Percentiles rank a stretch among this genome's conserved stretches.
phyloP scores from a whole-genome alignment of 768 basidiomycete genomes.

The Amylocystis lapponica region DNA sequence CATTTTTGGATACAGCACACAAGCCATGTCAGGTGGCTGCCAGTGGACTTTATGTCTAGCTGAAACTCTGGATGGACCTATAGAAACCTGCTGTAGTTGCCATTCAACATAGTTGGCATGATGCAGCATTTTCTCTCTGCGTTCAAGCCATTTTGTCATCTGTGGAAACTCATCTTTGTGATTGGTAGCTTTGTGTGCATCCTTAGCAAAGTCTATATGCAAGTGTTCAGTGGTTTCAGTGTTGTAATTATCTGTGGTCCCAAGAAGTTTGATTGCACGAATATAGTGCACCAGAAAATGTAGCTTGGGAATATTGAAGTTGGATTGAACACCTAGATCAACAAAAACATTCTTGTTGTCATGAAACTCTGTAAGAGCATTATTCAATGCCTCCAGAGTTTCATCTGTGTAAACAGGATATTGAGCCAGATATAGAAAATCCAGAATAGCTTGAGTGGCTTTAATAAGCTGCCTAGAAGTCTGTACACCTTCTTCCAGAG shows the following conservation, averaged over 20 bases:
- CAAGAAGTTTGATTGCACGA: slow-evolving; percentile 11
- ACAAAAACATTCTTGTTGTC: slow-evolving; percentile 17
- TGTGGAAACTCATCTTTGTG: slow-evolving; percentile 10
- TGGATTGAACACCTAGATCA: slow-evolving; percentile 12
- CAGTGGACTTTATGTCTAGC: neutral
- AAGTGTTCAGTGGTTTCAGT: slow-evolving; percentile 5
- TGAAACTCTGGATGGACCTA: neutral
- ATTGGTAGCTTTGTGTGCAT: slow-evolving; percentile 9
- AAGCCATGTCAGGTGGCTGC: neutral
- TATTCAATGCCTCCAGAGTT: slow-evolving; percentile 9
- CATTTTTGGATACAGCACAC: neutral
- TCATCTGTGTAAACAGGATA: slow-evolving; percentile 12
- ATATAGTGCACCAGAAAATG: slow-evolving; percentile 17
- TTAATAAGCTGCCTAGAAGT: slow-evolving; percentile 13
- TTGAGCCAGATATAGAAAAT: slow-evolving; percentile 23
- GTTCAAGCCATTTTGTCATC: slow-evolving; percentile 13
- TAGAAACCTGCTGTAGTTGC: neutral
- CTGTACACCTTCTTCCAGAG: neutral
- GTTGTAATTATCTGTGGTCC: slow-evolving; percentile 18
- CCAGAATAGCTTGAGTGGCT: slow-evolving; percentile 15
- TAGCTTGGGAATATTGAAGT: slow-evolving; percentile 21
- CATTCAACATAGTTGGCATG: slow-evolving; percentile 8
- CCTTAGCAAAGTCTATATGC: neutral
- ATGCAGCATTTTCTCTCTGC: slow-evolving; percentile 6
- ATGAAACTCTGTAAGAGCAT: slow-evolving; percentile 15